These are phyloP conservation scores for Penicillium hesseltinei DNA, from an alignment of 2,329 filamentous ascomycete species.

Conservation along the genomic window DNA sequence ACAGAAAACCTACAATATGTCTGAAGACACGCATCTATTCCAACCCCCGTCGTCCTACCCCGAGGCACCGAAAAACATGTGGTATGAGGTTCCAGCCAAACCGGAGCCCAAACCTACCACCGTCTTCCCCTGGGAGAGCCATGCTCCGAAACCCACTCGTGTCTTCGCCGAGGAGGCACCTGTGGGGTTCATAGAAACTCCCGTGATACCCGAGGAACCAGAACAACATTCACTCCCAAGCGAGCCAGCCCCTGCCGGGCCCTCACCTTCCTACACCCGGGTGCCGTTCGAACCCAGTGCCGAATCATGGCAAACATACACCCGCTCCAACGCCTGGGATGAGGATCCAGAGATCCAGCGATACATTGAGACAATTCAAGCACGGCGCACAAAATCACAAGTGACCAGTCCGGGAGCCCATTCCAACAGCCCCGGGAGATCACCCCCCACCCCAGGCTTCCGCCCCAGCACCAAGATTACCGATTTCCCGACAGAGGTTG, in stretches of 20 bases:
- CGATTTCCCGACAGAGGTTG: constrained; percentile 79
- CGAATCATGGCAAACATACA: constrained; percentile 70
- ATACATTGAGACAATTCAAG: constrained; percentile 77
- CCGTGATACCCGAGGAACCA: not conserved
- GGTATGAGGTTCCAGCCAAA: constrained; percentile 71
- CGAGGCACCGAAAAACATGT: constrained; percentile 82
- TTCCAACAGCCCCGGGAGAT: constrained; percentile 9
- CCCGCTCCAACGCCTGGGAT: constrained; percentile 89
- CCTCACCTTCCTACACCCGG: constrained; percentile 6
- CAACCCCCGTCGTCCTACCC: constrained; percentile 74
- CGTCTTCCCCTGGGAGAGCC: constrained; percentile 88
- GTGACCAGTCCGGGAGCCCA: constrained; percentile 21
- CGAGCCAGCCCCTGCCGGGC: not conserved
- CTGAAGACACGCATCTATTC: constrained; percentile 70
- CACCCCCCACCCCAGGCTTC: constrained; percentile 25
- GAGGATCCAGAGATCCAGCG: constrained; percentile 81
- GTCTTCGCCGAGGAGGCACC: constrained; percentile 40
- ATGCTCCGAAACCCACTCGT: constrained; percentile 59
- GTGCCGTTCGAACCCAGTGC: constrained; percentile 17
- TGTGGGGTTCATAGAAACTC: not conserved
- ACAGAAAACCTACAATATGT: constrained; percentile 77
- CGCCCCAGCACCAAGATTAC: constrained; percentile 68
- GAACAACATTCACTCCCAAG: not conserved
- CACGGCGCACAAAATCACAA: constrained; percentile 57
- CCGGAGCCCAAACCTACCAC: constrained; percentile 60